A percentile compares a stretch with the other conserved stretches of the same genome.
Conservation (phyloP, 108 stramenopile genomes). For the Cyclotella sp. region DNA sequence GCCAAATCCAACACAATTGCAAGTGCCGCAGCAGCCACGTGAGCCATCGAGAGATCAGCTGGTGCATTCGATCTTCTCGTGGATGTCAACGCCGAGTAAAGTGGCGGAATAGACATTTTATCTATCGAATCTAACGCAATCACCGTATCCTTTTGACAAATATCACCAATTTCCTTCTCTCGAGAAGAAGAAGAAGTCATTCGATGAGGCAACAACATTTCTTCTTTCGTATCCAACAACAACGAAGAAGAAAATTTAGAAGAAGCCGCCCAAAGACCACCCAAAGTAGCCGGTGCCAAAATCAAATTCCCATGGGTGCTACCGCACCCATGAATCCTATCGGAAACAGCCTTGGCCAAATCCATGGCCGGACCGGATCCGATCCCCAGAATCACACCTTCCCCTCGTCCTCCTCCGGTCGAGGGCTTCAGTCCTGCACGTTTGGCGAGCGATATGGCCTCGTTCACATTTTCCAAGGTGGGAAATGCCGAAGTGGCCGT, state of each 20-base stretch:
- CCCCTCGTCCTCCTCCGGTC: slow-evolving; percentile 12
- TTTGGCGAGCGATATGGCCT: slow-evolving; percentile 42
- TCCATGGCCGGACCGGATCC: slow-evolving; percentile 80
- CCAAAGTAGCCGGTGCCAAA: slow-evolving; percentile 65
- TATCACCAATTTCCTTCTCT: background rate
- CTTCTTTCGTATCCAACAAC: slow-evolving; percentile 67
- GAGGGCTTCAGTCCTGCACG: slow-evolving; percentile 37
- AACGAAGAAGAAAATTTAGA: slow-evolving; percentile 57
- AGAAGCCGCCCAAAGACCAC: slow-evolving; percentile 61
- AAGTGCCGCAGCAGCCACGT: slow-evolving; percentile 44
- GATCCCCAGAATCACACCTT: slow-evolving; percentile 55
- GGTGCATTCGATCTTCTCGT: slow-evolving; percentile 18
- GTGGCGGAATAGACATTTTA: slow-evolving; percentile 43
- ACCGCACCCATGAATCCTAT: slow-evolving; percentile 16
- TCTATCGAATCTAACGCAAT: slow-evolving; percentile 50
- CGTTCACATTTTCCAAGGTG: slow-evolving; percentile 31
- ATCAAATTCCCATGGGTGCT: slow-evolving; percentile 31
- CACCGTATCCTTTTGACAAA: slow-evolving; percentile 28
- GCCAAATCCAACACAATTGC: slow-evolving; percentile 44
- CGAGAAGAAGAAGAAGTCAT: slow-evolving; percentile 17
- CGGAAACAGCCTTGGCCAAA: slow-evolving; percentile 69
- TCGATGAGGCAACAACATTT: slow-evolving; percentile 60
- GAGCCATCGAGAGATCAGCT: slow-evolving; percentile 33
- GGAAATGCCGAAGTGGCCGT: slow-evolving; percentile 47
- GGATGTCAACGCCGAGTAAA: slow-evolving; percentile 40